Conservation (phyloP, 2,329 filamentous ascomycete species). For the Thelonectria rubi region DNA sequence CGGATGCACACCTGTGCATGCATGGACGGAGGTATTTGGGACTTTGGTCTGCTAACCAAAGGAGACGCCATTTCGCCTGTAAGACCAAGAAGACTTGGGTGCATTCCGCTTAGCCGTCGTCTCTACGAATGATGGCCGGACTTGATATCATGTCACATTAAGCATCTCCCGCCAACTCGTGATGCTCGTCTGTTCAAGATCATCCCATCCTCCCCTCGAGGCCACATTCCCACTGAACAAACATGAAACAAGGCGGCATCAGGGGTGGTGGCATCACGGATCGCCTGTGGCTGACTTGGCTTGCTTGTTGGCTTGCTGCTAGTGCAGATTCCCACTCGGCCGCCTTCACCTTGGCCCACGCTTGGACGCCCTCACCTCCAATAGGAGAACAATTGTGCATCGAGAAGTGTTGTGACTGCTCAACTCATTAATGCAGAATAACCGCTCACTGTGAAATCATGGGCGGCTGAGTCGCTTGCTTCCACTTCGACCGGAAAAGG, state of each 20-base stretch:
- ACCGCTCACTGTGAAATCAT: constrained; percentile 11
- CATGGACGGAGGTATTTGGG: constrained; percentile 3
- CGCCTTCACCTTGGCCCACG: constrained; percentile 1
- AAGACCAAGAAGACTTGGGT: not conserved
- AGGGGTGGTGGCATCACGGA: not conserved
- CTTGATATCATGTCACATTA: not conserved
- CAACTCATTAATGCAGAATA: not conserved
- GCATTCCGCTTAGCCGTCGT: constrained; percentile 6
- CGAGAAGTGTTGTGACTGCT: not conserved
- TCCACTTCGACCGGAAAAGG: not conserved
- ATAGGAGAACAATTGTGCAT: not conserved
- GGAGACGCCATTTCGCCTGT: constrained; percentile 11
- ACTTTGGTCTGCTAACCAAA: constrained; percentile 18
- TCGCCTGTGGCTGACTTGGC: not conserved
- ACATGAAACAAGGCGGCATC: constrained; percentile 20
- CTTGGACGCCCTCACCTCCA: not conserved
- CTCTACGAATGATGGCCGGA: not conserved
- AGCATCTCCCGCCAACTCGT: not conserved
- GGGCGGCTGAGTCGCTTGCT: constrained; percentile 11
- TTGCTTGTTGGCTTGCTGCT: not conserved
- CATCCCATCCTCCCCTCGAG: constrained; percentile 7
- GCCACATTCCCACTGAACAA: constrained; percentile 24
- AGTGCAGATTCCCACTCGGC: constrained; percentile 9
- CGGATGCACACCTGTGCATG: constrained; percentile 10
- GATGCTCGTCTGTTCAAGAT: constrained; percentile 1